Conservation (phyloP, 768 basidiomycete species). For the Chiua virens region DNA sequence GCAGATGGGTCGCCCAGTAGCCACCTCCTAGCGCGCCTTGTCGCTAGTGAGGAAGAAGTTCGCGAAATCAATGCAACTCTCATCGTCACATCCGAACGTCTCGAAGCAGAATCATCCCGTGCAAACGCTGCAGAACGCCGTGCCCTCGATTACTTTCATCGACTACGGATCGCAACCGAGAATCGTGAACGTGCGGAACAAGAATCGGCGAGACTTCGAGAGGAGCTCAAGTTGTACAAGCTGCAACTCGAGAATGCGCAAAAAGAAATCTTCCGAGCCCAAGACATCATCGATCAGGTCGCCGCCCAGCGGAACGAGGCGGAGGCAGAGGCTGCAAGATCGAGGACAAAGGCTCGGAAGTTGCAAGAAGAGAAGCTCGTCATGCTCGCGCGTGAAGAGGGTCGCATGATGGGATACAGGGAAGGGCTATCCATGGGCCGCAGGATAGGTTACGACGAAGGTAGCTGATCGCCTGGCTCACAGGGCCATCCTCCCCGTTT, state of each 20-base stretch:
- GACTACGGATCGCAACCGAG: conserved; percentile 41
- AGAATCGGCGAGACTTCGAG: conserved; percentile 36
- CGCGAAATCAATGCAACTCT: conserved; percentile 31
- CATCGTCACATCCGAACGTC: conserved; percentile 27
- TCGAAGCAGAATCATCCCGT: conserved; percentile 43
- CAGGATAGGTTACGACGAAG: conserved; percentile 30
- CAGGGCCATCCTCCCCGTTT: conserved; percentile 8
- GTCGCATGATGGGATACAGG: conserved; percentile 38
- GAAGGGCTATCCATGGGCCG: conserved; percentile 40
- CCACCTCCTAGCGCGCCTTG: conserved; percentile 29
- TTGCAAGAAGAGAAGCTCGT: conserved; percentile 43
- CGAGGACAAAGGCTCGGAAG: conserved; percentile 44
- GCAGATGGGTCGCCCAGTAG: conserved; percentile 30
- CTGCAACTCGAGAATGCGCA: conserved; percentile 45
- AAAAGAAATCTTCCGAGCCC: conserved; percentile 43
- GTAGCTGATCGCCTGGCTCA: conserved; percentile 18
- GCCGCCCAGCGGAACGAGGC: conserved; percentile 44
- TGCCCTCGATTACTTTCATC: conserved; percentile 45
- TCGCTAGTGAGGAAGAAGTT: conserved; percentile 32
- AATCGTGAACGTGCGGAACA: conserved; percentile 39
- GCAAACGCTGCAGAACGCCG: conserved; percentile 46
- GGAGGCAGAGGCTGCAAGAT: conserved; percentile 45
- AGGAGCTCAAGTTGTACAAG: conserved; percentile 48
- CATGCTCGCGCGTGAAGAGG: conserved; percentile 44
- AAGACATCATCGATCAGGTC: conserved; percentile 42